Percentiles rank a stretch among this genome's conserved stretches.
These are phyloP conservation scores for Terfezia boudieri DNA, from an alignment of 495 filamentous ascomycete genomes.

Conservation along the genomic window DNA sequence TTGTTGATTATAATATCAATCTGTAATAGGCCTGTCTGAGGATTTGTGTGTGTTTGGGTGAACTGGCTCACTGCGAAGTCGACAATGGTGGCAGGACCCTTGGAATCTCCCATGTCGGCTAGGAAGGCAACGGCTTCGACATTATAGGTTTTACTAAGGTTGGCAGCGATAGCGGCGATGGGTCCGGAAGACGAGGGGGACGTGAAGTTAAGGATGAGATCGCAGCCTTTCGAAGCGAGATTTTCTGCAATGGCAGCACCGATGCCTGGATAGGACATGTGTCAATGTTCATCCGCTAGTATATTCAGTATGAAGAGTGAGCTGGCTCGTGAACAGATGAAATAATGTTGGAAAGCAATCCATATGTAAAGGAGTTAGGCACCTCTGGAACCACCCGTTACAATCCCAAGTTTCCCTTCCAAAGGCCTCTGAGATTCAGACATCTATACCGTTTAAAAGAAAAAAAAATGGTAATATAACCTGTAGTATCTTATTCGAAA, in stretches of 20 bases:
- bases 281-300: not conserved
- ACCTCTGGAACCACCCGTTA: not conserved
- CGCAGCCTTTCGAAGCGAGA: conserved; percentile 49
- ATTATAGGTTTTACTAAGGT: conserved; percentile 22
- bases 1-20: conserved; percentile 85
- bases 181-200: conserved; percentile 30
- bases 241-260: conserved; percentile 65
- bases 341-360: not conserved
- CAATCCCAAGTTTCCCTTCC: not conserved
- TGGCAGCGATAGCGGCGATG: conserved; percentile 24
- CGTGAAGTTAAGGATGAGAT: conserved; percentile 48
- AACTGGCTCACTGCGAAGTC: conserved; percentile 6
- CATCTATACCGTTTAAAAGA: not conserved
- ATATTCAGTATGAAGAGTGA: not conserved
- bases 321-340: not conserved
- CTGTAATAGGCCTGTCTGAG: conserved; percentile 27
- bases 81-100: conserved; percentile 24
- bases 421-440: not conserved
- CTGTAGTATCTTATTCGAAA: too few species aligned
- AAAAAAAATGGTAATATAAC: too few species aligned
- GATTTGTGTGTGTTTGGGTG: conserved; percentile 14
- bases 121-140: conserved; percentile 14
- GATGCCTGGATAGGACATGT: conserved; percentile 35
- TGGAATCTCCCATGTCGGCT: conserved; percentile 22
- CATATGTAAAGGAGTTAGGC: too few species aligned